Evolutionary conservation across 2,329 filamentous ascomycete genomes (phyloP).

Genomic region (Cercospora zeina): DNA sequence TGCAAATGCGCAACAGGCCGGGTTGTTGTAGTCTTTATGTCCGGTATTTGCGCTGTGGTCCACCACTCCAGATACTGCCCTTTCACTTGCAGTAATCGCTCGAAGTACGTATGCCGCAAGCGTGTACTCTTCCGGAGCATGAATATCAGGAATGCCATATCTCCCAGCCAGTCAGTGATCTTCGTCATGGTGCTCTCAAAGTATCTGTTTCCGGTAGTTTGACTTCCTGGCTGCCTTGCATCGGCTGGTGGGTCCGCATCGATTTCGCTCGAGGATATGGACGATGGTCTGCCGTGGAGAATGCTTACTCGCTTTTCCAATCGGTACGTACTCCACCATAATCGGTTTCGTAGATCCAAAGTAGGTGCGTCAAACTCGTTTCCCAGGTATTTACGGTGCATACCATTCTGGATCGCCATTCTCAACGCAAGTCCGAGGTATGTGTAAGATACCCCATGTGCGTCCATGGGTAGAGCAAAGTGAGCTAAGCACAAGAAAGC

Average conservation of each 20-base stretch:
- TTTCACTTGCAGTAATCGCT: constrained; percentile 22
- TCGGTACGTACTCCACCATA: constrained; percentile 29
- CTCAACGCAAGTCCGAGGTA: constrained; percentile 59
- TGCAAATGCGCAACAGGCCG: constrained; percentile 22
- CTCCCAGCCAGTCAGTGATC: constrained; percentile 24
- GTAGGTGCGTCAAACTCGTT: constrained; percentile 52
- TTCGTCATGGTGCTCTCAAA: constrained; percentile 25
- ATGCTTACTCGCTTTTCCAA: constrained; percentile 61
- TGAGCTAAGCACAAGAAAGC: constrained; percentile 59
- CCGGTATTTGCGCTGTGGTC: constrained; percentile 14
- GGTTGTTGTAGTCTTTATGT: constrained; percentile 1
- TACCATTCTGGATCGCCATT: constrained; percentile 61
- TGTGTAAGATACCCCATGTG: constrained; percentile 58
- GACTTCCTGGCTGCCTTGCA: constrained; percentile 9
- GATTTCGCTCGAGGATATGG: constrained; percentile 55
- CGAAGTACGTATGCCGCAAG: constrained; percentile 24
- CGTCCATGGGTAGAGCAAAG: constrained; percentile 58
- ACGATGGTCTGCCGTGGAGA: constrained; percentile 58
- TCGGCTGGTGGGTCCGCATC: constrained; percentile 54
- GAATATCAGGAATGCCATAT: constrained; percentile 22
- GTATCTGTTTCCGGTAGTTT: constrained; percentile 8
- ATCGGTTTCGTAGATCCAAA: constrained; percentile 34
- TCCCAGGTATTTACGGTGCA: constrained; percentile 51
- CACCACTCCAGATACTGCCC: constrained; percentile 23
- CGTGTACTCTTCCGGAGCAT: constrained; percentile 22